Percentiles rank a stretch among this genome's conserved stretches.
phyloP scores from a whole-genome alignment of 78 protist genomes.

The Dictyostelium intermedium region DNA sequence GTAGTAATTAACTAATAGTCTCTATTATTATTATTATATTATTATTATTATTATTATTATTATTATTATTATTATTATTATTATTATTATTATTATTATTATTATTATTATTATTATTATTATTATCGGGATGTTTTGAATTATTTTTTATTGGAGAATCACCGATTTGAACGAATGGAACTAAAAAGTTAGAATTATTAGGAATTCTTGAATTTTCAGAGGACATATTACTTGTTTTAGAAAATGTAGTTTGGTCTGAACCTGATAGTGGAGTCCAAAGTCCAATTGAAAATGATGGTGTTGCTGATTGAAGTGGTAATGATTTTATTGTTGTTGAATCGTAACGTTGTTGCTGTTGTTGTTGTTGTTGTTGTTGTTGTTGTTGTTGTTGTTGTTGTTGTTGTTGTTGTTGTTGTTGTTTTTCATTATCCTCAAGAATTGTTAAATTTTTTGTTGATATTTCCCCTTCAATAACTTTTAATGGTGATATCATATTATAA shows the following conservation, averaged over 20 bases:
- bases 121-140: neutral
- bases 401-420: neutral
- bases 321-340: neutral
- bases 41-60: neutral
- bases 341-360: too few species aligned
- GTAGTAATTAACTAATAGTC: too few species aligned
- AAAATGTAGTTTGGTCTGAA: neutral
- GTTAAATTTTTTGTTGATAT: neutral
- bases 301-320: neutral
- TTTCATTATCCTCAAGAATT: neutral
- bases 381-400: neutral
- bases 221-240: neutral
- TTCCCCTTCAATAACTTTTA: neutral
- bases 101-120: neutral
- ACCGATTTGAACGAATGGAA: neutral
- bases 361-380: neutral
- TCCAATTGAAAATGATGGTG: neutral
- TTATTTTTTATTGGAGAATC: neutral
- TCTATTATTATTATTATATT: neutral
- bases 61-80: constrained; percentile 7
- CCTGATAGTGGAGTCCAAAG: neutral
- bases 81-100: neutral
- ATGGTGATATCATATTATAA: neutral
- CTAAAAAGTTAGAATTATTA: neutral
- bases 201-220: too few species aligned